Conservation (phyloP, 345 rosid species). For the Sapria himalayana region DNA sequence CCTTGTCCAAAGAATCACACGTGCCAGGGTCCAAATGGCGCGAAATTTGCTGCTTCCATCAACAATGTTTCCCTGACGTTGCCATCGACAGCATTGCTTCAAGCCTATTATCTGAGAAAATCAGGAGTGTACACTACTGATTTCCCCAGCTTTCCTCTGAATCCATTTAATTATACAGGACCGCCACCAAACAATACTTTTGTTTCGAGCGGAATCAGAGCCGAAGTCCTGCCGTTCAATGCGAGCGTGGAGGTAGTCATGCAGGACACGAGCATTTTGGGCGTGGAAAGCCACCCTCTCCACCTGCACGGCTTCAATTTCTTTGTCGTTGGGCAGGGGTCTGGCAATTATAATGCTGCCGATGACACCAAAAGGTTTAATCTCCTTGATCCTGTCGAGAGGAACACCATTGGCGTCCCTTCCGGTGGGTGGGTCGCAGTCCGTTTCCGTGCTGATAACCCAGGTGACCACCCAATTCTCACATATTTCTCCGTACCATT, state of each 20-base stretch:
- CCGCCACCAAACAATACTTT: constrained; percentile 41
- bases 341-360: constrained; percentile 39
- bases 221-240: constrained; percentile 32
- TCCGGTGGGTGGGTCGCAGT: constrained; percentile 59
- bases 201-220: constrained; percentile 35
- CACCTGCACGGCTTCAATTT: constrained; percentile 66
- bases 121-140: constrained; percentile 30
- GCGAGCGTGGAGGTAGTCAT: constrained; percentile 49
- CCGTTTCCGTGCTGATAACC: constrained; percentile 54
- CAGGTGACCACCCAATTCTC: constrained; percentile 20
- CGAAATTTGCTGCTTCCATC: constrained; percentile 40
- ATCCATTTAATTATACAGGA: constrained; percentile 55
- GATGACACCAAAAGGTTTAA: constrained; percentile 39
- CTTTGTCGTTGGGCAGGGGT: constrained; percentile 59
- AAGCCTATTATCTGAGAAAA: constrained; percentile 24
- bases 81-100: constrained; percentile 33
- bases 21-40: constrained; percentile 57
- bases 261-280: constrained; percentile 60
- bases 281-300: constrained; percentile 59
- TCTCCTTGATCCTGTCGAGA: constrained; percentile 48
- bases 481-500: no score
- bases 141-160: constrained; percentile 33
- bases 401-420: constrained; percentile 52
- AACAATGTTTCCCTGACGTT: constrained; percentile 42
- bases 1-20: constrained; percentile 51